Conservation (phyloP, 1,284 basidiomycete species). For the Inonotus hispidus region DNA sequence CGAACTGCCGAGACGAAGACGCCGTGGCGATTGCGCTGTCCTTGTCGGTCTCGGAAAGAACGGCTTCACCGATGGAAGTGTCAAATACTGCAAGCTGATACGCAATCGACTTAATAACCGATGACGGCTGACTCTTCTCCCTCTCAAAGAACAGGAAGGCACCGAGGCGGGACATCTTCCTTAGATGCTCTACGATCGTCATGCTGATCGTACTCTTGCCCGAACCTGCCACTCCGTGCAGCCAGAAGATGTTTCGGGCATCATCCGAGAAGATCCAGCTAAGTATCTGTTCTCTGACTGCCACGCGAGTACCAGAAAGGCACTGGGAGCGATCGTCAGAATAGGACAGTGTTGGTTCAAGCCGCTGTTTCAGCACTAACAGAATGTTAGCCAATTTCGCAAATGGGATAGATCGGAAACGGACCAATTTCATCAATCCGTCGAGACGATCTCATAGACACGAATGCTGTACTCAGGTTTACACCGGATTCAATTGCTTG, state of each 20-base stretch:
- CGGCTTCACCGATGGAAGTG: neutral
- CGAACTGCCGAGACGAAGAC: neutral
- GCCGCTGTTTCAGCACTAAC: neutral
- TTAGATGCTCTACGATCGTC: neutral
- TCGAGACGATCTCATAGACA: neutral
- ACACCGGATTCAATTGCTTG: neutral
- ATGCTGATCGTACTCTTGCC: constrained; percentile 1
- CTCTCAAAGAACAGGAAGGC: neutral
- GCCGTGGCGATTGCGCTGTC: neutral
- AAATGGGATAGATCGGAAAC: neutral
- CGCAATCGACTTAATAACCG: neutral
- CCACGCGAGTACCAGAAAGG: neutral
- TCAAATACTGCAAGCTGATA: neutral
- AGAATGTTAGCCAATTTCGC: neutral
- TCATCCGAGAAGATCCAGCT: neutral
- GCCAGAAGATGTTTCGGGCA: neutral
- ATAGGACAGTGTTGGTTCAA: neutral
- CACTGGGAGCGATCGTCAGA: neutral
- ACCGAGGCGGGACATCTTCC: neutral
- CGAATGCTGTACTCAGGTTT: neutral
- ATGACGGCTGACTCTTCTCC: neutral
- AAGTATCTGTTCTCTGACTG: neutral
- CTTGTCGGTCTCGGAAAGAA: neutral
- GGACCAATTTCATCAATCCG: neutral
- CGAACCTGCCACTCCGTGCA: neutral